Percentiles rank a stretch among this genome's conserved stretches.
These are phyloP conservation scores for Chaetomiaceae sp. DNA, from an alignment of 2,329 filamentous ascomycete species.

Conservation along the genomic window DNA sequence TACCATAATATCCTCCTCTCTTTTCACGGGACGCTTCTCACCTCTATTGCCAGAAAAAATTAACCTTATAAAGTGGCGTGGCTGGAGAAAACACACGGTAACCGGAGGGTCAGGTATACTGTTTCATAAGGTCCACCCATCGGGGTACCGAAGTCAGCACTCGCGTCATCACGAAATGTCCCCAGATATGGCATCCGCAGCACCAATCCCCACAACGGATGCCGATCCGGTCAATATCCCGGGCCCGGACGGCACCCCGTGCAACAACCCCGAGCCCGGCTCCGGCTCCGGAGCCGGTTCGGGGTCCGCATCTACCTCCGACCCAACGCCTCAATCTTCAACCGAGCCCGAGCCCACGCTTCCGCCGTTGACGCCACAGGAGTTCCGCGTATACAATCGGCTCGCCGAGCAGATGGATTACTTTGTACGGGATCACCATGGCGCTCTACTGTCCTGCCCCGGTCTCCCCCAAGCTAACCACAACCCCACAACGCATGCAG, in stretches of 20 bases:
- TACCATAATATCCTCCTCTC: too few relatives aligned
- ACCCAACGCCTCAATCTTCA: constrained; percentile 11
- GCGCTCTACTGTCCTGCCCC: too few relatives aligned
- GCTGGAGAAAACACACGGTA: too few relatives aligned
- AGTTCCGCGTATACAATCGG: constrained; percentile 68
- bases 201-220: neutral
- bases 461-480: constrained; percentile 2
- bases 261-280: neutral
- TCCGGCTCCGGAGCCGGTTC: neutral
- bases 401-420: constrained; percentile 70
- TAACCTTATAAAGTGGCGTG: too few relatives aligned
- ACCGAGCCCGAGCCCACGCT: constrained; percentile 29
- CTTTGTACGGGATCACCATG: too few relatives aligned
- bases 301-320: neutral
- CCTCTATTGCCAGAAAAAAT: too few relatives aligned
- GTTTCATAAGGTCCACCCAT: too few relatives aligned
- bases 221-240: neutral
- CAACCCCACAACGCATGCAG: constrained; percentile 35
- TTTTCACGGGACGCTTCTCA: too few relatives aligned
- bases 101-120: too few relatives aligned
- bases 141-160: too few relatives aligned
- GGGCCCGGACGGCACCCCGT: neutral
- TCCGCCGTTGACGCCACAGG: constrained; percentile 59
- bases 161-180: neutral
- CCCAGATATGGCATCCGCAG: neutral